Evolutionary conservation across 2,329 filamentous ascomycete genomes (phyloP).

Genomic region (Orbilia quercus): DNA sequence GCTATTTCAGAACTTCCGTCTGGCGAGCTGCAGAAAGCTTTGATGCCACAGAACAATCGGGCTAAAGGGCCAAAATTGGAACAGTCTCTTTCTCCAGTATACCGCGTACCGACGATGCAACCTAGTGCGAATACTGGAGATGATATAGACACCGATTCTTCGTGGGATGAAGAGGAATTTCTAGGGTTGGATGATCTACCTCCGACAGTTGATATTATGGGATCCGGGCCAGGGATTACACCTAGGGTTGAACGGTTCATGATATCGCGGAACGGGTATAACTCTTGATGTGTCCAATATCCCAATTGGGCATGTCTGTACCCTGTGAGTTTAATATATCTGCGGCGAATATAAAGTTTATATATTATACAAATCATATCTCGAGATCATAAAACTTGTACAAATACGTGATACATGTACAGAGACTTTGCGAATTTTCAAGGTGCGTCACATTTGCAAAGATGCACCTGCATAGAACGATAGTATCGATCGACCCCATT

Average conservation of each 20-base stretch:
- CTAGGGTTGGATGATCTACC: constrained; percentile 14
- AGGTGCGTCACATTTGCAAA: no score
- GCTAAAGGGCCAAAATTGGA: constrained; percentile 18
- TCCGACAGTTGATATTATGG: neutral
- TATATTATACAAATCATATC: no score
- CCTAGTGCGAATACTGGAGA: neutral
- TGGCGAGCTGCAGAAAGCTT: neutral
- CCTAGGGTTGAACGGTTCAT: constrained; percentile 19
- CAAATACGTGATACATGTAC: no score
- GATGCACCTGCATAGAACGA: no score
- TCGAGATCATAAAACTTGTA: no score
- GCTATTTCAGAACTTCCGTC: neutral
- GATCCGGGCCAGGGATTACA: constrained; percentile 7
- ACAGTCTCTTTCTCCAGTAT: neutral
- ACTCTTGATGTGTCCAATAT: no score
- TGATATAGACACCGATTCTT: neutral
- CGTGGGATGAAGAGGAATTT: constrained; percentile 17
- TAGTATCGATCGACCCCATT: no score
- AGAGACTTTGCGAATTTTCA: no score
- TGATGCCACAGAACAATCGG: constrained; percentile 14
- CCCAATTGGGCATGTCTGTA: no score
- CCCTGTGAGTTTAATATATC: no score
- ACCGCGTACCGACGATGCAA: neutral
- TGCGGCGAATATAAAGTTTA: no score
- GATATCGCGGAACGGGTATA: neutral